Evolutionary conservation across 2,329 filamentous ascomycete species (phyloP).

Genomic region (Drechslerella stenobrocha): DNA sequence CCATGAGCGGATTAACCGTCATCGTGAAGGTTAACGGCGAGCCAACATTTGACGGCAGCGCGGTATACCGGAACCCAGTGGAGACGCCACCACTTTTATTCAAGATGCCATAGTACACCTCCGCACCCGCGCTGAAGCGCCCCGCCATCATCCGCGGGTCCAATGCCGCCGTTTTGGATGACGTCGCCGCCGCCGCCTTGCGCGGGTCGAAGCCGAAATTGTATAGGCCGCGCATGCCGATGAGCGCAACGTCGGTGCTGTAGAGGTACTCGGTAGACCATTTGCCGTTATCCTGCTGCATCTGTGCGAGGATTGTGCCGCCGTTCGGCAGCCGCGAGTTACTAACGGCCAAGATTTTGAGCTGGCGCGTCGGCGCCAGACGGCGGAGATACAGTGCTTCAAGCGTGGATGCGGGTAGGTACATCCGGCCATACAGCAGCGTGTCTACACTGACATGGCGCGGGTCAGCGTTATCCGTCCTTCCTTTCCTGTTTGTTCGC

Average conservation of each 20-base stretch:
- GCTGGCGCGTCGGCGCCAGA: slow-evolving; percentile 73
- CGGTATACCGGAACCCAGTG: slow-evolving; percentile 84
- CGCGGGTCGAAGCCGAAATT: slow-evolving; percentile 81
- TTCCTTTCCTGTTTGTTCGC: slow-evolving; percentile 49
- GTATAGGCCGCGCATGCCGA: slow-evolving; percentile 86
- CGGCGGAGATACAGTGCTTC: slow-evolving; percentile 83
- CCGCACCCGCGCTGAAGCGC: slow-evolving; percentile 85
- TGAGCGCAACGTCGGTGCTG: slow-evolving; percentile 85
- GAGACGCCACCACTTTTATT: slow-evolving; percentile 94
- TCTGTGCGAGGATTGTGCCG: slow-evolving; percentile 66
- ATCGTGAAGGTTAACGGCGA: slow-evolving; percentile 92
- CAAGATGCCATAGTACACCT: slow-evolving; percentile 91
- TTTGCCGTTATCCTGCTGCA: slow-evolving; percentile 81
- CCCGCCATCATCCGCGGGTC: slow-evolving; percentile 68
- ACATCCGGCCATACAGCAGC: slow-evolving; percentile 75
- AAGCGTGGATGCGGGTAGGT: slow-evolving; percentile 79
- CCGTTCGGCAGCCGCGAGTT: slow-evolving; percentile 72
- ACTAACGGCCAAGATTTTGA: slow-evolving; percentile 79
- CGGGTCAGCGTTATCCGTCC: slow-evolving; percentile 17
- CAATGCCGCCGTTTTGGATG: slow-evolving; percentile 54
- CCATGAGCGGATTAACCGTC: slow-evolving; percentile 91
- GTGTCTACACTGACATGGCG: slow-evolving; percentile 58
- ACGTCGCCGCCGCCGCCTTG: slow-evolving; percentile 46
- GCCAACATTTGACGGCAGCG: slow-evolving; percentile 75
- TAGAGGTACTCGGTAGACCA: slow-evolving; percentile 89